Conservation (phyloP, 495 filamentous ascomycete species). For the Aspergillus indologenus region DNA sequence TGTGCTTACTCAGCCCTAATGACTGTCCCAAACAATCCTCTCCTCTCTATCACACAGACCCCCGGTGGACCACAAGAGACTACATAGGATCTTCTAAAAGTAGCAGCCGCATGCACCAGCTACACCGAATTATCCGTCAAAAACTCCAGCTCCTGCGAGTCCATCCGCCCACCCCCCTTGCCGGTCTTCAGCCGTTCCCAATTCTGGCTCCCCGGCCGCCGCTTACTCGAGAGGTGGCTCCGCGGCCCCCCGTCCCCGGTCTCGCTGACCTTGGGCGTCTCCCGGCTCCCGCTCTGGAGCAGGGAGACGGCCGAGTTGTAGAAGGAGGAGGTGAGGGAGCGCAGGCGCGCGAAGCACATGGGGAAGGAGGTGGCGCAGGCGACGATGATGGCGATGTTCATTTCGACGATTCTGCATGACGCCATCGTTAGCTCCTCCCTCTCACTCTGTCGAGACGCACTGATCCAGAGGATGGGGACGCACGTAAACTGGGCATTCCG, state of each 20-base stretch:
- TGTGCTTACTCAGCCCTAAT: no score
- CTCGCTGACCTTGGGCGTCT: neutral
- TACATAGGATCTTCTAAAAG: no score
- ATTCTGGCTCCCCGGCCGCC: neutral
- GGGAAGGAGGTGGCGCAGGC: conserved; percentile 6
- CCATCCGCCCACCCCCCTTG: neutral
- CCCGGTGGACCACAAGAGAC: no score
- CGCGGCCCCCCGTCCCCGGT: neutral
- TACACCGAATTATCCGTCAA: neutral
- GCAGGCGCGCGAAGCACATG: conserved; percentile 2
- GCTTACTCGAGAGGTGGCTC: neutral
- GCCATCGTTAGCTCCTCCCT: neutral
- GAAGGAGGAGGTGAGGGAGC: conserved; percentile 4
- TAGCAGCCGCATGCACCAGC: no score
- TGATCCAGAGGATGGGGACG: neutral
- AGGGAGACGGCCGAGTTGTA: conserved; percentile 1
- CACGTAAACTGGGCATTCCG: conserved; percentile 11
- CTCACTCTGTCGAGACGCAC: no score
- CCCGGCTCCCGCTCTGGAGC: neutral
- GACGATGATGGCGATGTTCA: conserved; percentile 10
- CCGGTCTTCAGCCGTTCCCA: conserved; percentile 4
- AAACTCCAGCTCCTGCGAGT: conserved; percentile 3
- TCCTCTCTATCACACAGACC: no score
- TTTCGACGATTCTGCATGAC: conserved; percentile 5
- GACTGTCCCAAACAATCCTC: no score